These are phyloP conservation scores for Phoenix roebelenii DNA, from an alignment of 176 grass and related monocot genomes.

Conservation along the genomic window DNA sequence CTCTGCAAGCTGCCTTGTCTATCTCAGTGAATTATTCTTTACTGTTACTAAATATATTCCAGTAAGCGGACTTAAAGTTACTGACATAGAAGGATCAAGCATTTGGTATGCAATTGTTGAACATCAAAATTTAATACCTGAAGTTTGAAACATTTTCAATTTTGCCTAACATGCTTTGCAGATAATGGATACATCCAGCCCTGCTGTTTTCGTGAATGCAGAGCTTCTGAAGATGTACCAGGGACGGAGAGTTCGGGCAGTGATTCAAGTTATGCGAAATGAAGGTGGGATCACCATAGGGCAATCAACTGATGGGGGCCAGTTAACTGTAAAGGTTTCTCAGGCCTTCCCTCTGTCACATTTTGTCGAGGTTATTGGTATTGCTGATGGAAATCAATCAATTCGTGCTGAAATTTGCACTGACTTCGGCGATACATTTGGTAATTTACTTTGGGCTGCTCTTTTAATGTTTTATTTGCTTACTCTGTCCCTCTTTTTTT, in stretches of 20 bases:
- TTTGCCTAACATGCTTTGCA: slow-evolving; percentile 11
- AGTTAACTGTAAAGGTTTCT: slow-evolving; percentile 57
- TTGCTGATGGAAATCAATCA: slow-evolving; percentile 58
- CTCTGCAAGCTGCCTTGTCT: too few species aligned
- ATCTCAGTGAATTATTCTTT: too few species aligned
- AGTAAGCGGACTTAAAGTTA: too few species aligned
- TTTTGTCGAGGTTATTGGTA: slow-evolving; percentile 71
- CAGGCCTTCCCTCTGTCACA: slow-evolving; percentile 22
- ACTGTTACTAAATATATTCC: too few species aligned
- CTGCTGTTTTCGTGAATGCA: slow-evolving; percentile 63
- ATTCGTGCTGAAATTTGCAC: slow-evolving; percentile 72
- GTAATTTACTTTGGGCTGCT: slow-evolving; percentile 24
- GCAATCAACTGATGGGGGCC: slow-evolving; percentile 60
- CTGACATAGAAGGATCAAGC: too few species aligned
- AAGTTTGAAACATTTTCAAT: too few species aligned
- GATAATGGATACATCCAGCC: slow-evolving; percentile 76
- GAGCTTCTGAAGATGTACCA: slow-evolving; percentile 56
- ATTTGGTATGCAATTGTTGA: too few species aligned
- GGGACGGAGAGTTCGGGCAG: slow-evolving; percentile 61
- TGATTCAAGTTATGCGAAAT: slow-evolving; percentile 50
- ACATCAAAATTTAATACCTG: too few species aligned
- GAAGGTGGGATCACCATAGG: slow-evolving; percentile 46
- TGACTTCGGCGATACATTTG: slow-evolving; percentile 72
- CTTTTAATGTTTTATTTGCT: too few species aligned
- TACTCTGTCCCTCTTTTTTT: too few species aligned